These are phyloP conservation scores for Coemansia sp. DNA, from an alignment of 192 early-diverging fungal species.

Conservation along the genomic window DNA sequence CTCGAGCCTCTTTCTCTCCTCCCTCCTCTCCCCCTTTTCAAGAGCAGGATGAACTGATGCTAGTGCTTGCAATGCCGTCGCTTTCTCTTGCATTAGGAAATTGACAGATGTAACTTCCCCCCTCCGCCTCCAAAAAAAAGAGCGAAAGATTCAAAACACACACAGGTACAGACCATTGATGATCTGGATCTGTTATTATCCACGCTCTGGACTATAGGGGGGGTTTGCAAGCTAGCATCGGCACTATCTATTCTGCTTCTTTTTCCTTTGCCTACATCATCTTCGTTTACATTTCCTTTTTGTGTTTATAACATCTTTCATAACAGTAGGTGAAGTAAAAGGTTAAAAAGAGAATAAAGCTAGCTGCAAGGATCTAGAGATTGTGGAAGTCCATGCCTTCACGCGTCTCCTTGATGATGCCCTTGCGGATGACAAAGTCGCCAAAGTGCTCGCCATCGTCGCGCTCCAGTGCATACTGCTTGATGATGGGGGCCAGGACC, in stretches of 20 bases:
- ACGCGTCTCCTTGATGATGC: conserved; percentile 77
- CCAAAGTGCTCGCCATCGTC: conserved; percentile 83
- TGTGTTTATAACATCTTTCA: neutral
- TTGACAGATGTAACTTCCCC: too few relatives aligned
- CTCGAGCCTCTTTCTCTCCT: too few relatives aligned
- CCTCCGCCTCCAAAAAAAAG: too few relatives aligned
- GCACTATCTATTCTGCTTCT: too few relatives aligned
- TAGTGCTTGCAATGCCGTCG: neutral
- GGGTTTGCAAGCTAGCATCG: too few relatives aligned
- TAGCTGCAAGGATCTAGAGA: neutral
- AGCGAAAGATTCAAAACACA: too few relatives aligned
- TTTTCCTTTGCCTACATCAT: neutral
- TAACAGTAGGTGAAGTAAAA: neutral
- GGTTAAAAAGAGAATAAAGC: neutral
- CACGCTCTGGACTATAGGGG: too few relatives aligned
- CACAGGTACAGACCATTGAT: too few relatives aligned
- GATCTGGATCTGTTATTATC: too few relatives aligned
- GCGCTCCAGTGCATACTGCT: conserved; percentile 73
- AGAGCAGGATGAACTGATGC: too few relatives aligned
- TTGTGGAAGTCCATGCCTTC: conserved; percentile 80
- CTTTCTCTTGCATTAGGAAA: neutral
- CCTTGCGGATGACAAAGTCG: conserved; percentile 90
- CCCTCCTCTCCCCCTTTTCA: too few relatives aligned
- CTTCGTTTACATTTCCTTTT: too few relatives aligned
- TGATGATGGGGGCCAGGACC: conserved; percentile 75